A percentile compares a stretch with the other conserved stretches of the same genome.
phyloP scores from a whole-genome alignment of 2,329 filamentous ascomycete genomes.

The Blastomyces percursus region DNA sequence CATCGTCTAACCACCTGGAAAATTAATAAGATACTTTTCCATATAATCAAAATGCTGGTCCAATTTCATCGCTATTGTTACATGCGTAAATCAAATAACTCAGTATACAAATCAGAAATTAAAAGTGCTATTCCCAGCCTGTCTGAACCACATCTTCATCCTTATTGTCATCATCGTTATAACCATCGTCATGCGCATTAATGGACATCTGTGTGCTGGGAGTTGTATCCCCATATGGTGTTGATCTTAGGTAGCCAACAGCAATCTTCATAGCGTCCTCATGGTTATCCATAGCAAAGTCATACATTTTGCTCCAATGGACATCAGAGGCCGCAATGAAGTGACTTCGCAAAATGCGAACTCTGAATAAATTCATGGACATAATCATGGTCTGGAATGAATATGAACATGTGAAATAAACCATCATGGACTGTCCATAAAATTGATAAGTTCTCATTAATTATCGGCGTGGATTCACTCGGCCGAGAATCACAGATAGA shows the following conservation, averaged over 20 bases:
- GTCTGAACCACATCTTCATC: background rate
- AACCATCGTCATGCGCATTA: background rate
- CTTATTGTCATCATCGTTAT: background rate
- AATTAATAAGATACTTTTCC: no score
- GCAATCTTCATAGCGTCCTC: constrained; percentile 3
- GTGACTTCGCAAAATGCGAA: constrained; percentile 2
- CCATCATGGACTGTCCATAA: background rate
- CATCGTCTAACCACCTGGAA: no score
- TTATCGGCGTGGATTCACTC: no score
- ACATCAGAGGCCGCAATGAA: background rate
- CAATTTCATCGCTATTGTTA: background rate
- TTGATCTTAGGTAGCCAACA: background rate
- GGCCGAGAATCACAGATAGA: constrained; percentile 1
- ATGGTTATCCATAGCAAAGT: background rate
- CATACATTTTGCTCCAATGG: background rate
- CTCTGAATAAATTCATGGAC: background rate
- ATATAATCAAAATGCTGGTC: no score
- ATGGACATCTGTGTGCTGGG: background rate
- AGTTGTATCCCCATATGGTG: constrained; percentile 1
- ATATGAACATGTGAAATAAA: no score
- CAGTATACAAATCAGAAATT: background rate
- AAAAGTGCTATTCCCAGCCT: no score
- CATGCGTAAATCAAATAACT: background rate
- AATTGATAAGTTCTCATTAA: background rate
- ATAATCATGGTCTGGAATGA: constrained; percentile 2